These are phyloP conservation scores for Symmetrospora coprosmae DNA, from an alignment of 768 basidiomycete genomes.

Conservation along the genomic window DNA sequence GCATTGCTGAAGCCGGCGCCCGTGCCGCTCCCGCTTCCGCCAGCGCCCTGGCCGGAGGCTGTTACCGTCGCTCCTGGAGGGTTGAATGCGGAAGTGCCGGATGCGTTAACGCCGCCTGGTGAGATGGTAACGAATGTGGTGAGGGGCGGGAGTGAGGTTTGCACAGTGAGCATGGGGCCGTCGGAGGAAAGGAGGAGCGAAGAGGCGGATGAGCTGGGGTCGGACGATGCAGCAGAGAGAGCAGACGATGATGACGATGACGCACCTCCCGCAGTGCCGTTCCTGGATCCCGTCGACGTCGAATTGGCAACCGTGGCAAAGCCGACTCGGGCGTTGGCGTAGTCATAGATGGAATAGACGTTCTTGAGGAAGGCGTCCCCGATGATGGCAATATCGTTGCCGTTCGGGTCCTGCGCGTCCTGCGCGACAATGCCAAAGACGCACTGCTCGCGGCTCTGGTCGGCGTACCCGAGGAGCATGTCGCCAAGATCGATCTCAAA, in stretches of 20 bases:
- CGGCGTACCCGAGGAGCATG: slow-evolving; percentile 17
- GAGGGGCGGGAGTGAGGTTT: too few relatives aligned
- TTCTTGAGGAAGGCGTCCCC: slow-evolving; percentile 28
- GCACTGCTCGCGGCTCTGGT: slow-evolving; percentile 20
- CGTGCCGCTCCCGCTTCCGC: too few relatives aligned
- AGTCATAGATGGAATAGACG: slow-evolving; percentile 27
- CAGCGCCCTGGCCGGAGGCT: too few relatives aligned
- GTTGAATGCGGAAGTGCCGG: too few relatives aligned
- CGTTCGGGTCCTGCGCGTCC: slow-evolving; percentile 21
- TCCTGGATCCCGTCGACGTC: background rate
- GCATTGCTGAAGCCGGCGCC: too few relatives aligned
- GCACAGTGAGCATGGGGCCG: too few relatives aligned
- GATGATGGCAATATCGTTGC: slow-evolving; percentile 27
- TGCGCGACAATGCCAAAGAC: slow-evolving; percentile 27
- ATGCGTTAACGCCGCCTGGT: too few relatives aligned
- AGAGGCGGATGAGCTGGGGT: background rate
- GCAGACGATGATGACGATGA: background rate
- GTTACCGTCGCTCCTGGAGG: too few relatives aligned
- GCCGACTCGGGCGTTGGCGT: slow-evolving; percentile 26
- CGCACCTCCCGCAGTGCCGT: background rate
- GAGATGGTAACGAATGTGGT: too few relatives aligned
- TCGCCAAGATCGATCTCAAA: slow-evolving; percentile 15
- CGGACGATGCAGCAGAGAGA: slow-evolving; percentile 6
- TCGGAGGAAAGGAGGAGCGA: too few relatives aligned
- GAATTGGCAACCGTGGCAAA: slow-evolving; percentile 15